These are phyloP conservation scores for Nakataea oryzae DNA, from an alignment of 2,329 filamentous ascomycete genomes.

Conservation along the genomic window DNA sequence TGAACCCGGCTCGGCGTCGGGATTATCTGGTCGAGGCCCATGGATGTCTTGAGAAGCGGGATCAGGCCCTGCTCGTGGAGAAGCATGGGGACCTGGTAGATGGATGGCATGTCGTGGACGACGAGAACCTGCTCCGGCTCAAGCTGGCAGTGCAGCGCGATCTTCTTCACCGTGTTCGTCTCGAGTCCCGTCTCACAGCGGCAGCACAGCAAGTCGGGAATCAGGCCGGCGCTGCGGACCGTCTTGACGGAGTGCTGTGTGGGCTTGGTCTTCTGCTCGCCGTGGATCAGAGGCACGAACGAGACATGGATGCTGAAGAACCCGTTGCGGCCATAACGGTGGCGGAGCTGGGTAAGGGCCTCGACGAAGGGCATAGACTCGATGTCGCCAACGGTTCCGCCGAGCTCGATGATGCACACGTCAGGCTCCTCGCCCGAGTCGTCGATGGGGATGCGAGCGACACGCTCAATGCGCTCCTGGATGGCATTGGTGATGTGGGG, in stretches of 20 bases:
- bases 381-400: constrained; percentile 31
- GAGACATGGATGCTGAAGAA: constrained; percentile 86
- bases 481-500: constrained; percentile 88
- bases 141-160: constrained; percentile 82
- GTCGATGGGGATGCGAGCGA: constrained; percentile 78
- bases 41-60: constrained; percentile 49
- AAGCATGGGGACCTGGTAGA: constrained; percentile 91
- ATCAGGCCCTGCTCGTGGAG: constrained; percentile 74
- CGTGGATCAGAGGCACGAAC: constrained; percentile 61
- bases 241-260: constrained; percentile 85
- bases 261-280: constrained; percentile 91
- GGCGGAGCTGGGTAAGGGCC: constrained; percentile 68
- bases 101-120: constrained; percentile 82
- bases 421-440: constrained; percentile 75
- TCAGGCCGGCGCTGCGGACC: constrained; percentile 69
- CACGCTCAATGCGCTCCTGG: constrained; percentile 83
- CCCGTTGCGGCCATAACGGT: constrained; percentile 64
- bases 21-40: constrained; percentile 51
- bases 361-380: constrained; percentile 84
- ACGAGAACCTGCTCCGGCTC: constrained; percentile 75
- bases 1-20: constrained; percentile 42
- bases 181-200: constrained; percentile 74
- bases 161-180: constrained; percentile 67
- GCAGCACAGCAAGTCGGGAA: constrained; percentile 60
- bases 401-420: constrained; percentile 60